A percentile compares a stretch with the other conserved stretches of the same genome.
Conservation (phyloP, 441 rosid species). For the Adansonia madagascariensis region DNA sequence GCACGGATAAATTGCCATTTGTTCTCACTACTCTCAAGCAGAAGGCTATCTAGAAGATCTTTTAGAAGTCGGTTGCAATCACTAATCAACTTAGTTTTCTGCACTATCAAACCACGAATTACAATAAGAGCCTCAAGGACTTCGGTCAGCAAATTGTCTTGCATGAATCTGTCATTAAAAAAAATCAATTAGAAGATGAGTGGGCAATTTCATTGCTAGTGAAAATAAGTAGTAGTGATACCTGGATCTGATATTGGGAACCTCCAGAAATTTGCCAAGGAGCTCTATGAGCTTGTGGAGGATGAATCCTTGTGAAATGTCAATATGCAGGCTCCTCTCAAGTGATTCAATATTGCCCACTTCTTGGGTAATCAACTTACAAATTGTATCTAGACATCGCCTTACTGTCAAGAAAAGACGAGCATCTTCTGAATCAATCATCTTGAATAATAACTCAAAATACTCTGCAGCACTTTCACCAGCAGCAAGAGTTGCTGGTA, state of each 20-base stretch:
- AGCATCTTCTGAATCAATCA: constrained; percentile 95
- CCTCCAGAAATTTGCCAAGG: constrained; percentile 94
- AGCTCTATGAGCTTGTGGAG: constrained; percentile 99
- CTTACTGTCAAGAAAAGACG: constrained; percentile 95
- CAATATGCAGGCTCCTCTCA: constrained; percentile 97
- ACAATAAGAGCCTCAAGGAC: constrained; percentile 98
- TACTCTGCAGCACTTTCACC: constrained; percentile 99
- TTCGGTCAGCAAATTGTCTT: constrained; percentile 85
- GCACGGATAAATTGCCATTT: constrained; percentile 95
- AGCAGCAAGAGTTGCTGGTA: constrained; percentile 91
- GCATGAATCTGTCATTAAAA: constrained; percentile 81
- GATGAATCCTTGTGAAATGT: constrained; percentile 98
- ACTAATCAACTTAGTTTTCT: constrained; percentile 98
- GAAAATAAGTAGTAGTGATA: constrained; percentile 35
- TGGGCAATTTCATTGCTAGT: constrained; percentile 21
- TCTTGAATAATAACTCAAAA: constrained; percentile 95
- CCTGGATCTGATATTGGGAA: constrained; percentile 96
- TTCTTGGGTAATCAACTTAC: constrained; percentile 91
- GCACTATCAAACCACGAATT: constrained; percentile 95
- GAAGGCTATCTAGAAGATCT: constrained; percentile 96
- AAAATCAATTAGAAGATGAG: constrained; percentile 34
- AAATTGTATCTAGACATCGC: constrained; percentile 85
- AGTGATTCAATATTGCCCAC: constrained; percentile 90
- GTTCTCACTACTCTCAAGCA: constrained; percentile 98
- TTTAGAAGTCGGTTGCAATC: constrained; percentile 94